Conservation (phyloP, 306 rosid genomes). For the apple (Malus domestica) region DNA sequence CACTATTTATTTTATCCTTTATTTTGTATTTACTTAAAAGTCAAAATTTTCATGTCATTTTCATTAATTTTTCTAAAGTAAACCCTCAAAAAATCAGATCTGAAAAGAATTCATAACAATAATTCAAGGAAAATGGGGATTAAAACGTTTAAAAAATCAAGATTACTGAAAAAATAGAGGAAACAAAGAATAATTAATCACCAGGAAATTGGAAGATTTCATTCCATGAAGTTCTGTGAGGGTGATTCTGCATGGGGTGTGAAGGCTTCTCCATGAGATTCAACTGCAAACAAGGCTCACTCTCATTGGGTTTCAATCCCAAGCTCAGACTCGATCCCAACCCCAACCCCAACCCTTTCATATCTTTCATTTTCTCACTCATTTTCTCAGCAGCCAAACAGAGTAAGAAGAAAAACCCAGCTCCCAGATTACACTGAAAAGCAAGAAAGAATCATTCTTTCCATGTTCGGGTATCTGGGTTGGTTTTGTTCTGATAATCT, state of each 20-base stretch:
- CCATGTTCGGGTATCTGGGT: neutral
- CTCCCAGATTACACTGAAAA: neutral
- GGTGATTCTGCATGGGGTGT: conserved; percentile 21
- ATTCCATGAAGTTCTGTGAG: conserved; percentile 34
- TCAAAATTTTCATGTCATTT: too few species aligned
- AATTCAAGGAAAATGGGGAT: neutral
- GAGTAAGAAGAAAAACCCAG: neutral
- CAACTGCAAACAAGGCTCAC: conserved; percentile 16
- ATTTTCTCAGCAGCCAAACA: neutral
- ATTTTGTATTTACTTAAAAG: too few species aligned
- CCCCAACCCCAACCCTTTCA: conserved; percentile 30
- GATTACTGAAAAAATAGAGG: too few species aligned
- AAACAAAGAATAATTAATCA: neutral
- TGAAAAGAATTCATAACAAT: neutral
- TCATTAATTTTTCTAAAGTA: neutral
- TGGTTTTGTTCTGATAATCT: neutral
- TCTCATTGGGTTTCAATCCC: conserved; percentile 29
- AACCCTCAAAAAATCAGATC: neutral
- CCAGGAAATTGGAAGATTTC: conserved; percentile 51
- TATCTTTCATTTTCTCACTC: conserved; percentile 44
- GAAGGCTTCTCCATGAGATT: conserved; percentile 45
- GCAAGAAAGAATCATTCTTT: neutral
- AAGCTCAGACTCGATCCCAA: conserved; percentile 50
- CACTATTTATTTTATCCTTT: too few species aligned
- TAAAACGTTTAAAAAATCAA: too few species aligned